A percentile compares a stretch with the other conserved stretches of the same genome.
These are phyloP conservation scores for Hordeum marinum DNA, from an alignment of 176 grass and related monocot species.

Conservation along the genomic window DNA sequence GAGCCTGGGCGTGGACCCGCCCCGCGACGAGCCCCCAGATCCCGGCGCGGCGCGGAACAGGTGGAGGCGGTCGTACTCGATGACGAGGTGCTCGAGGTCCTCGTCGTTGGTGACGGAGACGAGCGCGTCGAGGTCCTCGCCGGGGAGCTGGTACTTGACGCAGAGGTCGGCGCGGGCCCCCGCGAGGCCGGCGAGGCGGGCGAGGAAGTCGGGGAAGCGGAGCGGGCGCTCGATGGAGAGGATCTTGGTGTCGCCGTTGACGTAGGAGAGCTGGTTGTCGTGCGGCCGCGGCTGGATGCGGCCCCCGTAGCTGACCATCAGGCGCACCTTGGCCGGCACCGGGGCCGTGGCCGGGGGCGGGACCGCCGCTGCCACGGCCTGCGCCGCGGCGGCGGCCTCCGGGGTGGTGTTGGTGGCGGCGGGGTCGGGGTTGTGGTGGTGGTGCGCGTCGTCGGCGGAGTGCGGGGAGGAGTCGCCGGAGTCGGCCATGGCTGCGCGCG, in stretches of 20 bases:
- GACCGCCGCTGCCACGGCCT: too few relatives aligned
- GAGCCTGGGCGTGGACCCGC: conserved; percentile 43
- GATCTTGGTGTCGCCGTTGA: conserved; percentile 98
- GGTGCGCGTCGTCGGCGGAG: conserved; percentile 45
- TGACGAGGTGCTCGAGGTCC: conserved; percentile 82
- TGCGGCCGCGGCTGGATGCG: conserved; percentile 83
- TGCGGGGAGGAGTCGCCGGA: conserved; percentile 70
- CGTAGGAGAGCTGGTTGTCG: conserved; percentile 85
- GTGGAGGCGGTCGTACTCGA: conserved; percentile 90
- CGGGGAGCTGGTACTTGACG: conserved; percentile 95
- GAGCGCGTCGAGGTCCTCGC: conserved; percentile 98
- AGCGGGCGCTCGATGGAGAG: conserved; percentile 73
- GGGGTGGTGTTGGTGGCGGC: conserved; percentile 25
- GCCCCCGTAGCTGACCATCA: conserved; percentile 96
- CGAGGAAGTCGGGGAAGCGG: conserved; percentile 56
- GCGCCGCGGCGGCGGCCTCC: neutral
- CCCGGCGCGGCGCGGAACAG: conserved; percentile 32
- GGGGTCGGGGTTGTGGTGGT: conserved; percentile 42
- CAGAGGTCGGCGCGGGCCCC: conserved; percentile 38
- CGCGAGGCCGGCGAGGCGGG: conserved; percentile 42
- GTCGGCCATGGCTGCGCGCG: conserved; percentile 52
- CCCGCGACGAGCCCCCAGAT: conserved; percentile 24
- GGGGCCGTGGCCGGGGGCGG: neutral
- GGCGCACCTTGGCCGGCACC: conserved; percentile 35
- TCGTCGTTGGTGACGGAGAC: conserved; percentile 95